Base-by-base conservation (phyloP, 495 filamentous ascomycete species). In the Daldinia concentrica region DNA sequence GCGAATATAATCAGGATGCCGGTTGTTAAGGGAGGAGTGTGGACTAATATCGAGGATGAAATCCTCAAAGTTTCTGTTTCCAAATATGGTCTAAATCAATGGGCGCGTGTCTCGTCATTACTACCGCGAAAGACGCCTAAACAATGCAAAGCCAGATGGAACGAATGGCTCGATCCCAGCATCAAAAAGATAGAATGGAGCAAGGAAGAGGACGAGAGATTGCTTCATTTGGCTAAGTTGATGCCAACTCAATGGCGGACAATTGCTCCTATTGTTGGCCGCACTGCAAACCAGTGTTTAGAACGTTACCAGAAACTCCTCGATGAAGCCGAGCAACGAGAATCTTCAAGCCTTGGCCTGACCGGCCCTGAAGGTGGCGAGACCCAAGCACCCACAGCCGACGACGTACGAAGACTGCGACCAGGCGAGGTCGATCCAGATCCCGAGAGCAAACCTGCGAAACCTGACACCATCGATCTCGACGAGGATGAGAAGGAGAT, bases 401-500 rank as follows among this genome's bases (percentile, higher is more conserved):
- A 98, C 73, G 95, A 98, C 83, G 94, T 98, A 52, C 87, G 95
- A 72, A 89, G 89, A 66, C 82, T 98, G 77, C 88, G 92, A 77
- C 95, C 96, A 24, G 95, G 95, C 65, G 95, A 99, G 82, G 85
- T 97, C 39, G 95, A 99, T 71, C 95, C 95, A 19, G 95, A 98
- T 73, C 94, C 95, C 7, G 95, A 99, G 81, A 95, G 91, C 52
- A 97, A 97, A 77, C 95, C 96, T 32, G 95, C 95, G n/a, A 88
- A 93, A 30, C 96, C 95, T 45, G 95, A 99, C 77, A 97, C 96
- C 2, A 95, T 98, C 77, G 95, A 99, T 80, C 86, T 99, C 62
- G 95, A 99, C 76, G 95, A 99, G 82, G 95, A 98, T 76, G 96
- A 99, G 79, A 98, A 98, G 83, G 96, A 98, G 78, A 98, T 98